Evolutionary conservation across 177 flowering plant genomes (phyloP), one percentile per base, ranked within the genome.

Genomic region (Vitis hybrid): DNA sequence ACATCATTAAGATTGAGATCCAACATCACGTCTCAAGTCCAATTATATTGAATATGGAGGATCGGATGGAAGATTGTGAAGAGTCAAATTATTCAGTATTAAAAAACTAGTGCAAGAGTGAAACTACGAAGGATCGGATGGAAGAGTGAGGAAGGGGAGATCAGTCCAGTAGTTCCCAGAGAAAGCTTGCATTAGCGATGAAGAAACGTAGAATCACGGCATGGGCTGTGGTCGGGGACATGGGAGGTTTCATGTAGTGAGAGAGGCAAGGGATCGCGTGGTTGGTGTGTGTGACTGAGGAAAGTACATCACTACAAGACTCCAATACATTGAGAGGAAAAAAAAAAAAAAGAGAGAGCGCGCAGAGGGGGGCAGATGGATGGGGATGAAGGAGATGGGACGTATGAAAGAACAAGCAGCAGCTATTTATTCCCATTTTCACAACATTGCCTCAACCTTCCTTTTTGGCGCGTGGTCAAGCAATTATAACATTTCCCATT

Each of bases 1-100:
- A 21, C 67, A 1, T 66, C 71, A 45, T 55, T 68, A 18, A 79
- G 61, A 65, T 83, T 79, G 60, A 83, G 86, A 83, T 83, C 86
- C 70, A 83, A 55, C 82, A 80, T 80, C 7, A 10, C 56, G 9
- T n/a, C 22, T 60, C 51, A 51, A 12, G 14, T 50, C 26, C 1
- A 15, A 3, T 56, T 5, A 11, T 18, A 10, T 55, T 18, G 21
- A 22, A 10, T 14, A 10, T 16, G 22, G 22, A n/a, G 16, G 12
- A 55, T 15, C 16, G n/a, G 13, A 51, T 12, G 55, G n/a, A 15
- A 11, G 13, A 11, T 29, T 29, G 13, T 12, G 55, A 51, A 3
- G 10, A 2, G 31, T 29, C 31, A 29, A 29, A 29, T 29, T 29
- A 29, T 29, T 29, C 31, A 29, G 31, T 29, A 3, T 29, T 12